Base-by-base conservation (phyloP, 352 stramenopile species). In the Globisporangium radiosum region DNA sequence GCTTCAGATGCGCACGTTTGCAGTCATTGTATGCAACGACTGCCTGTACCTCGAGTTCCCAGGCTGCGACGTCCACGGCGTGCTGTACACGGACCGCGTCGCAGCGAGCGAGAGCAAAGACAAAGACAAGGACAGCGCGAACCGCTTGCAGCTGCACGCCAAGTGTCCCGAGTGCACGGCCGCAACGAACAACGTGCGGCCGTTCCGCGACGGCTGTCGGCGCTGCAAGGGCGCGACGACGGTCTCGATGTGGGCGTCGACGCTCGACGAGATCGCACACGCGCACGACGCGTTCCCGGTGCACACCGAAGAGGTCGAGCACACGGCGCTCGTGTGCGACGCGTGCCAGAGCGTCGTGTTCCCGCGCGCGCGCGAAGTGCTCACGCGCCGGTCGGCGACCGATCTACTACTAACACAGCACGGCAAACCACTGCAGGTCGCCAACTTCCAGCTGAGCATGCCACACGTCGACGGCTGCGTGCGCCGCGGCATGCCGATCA, bases 31-130 rank as follows among this genome's bases (percentile, higher is more conserved):
- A 8, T 95, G 87, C 68, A 74, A 70, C 65, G 67, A 81, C 37
- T 95, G 87, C 52, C 72, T 84, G n/a, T 95, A 92, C 62, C 64
- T 95, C 17, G 87, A 95, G 65, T 95, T 95, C 57, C 87, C 87
- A 0, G 87, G 87, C 45, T 95, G 87, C 57, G 85, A 95, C 56
- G 77, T 93, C 7, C 87, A 95, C 54, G 83, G 85, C 52, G 70
- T 90, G 1, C 60, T 95, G 38, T 95, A 94, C 59, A 92, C 85
- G 6, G 71, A 95, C 43, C 70, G 70, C 48, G 56, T 88, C n/a
- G 54, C 43, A 10, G 47, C 40, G 5, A 47, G 8, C 3, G 59
- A 64, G 5, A 50, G 45, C 44, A 59, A 56, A 7, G 57, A 53
- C 57, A 59, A 54, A 25, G 56, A 57, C 52, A 57, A 53, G 1